Evolutionary conservation across 176 grass and related monocot species (phyloP).

Genomic region (Oryza rufipogon): DNA sequence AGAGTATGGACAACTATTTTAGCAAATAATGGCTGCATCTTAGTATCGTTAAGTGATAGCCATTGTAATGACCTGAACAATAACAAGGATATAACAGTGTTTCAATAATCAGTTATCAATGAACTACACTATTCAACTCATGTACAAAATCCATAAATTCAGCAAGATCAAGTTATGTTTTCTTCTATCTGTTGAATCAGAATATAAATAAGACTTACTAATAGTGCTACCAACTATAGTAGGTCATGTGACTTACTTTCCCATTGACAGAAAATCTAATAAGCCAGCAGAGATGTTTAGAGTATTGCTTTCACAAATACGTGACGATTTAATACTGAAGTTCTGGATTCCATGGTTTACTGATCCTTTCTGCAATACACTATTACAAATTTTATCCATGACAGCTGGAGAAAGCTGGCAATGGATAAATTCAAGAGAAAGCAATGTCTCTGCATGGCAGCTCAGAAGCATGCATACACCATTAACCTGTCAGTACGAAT

Average conservation of each 20-base stretch:
- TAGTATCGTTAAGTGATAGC: slow-evolving; percentile 55
- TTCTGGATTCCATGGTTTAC: slow-evolving; percentile 44
- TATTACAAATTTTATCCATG: slow-evolving; percentile 58
- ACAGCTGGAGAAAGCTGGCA: slow-evolving; percentile 53
- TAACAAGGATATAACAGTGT: not conserved
- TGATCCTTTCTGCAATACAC: slow-evolving; percentile 38
- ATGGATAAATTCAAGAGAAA: slow-evolving; percentile 61
- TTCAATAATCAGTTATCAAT: not conserved
- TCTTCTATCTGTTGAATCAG: not conserved
- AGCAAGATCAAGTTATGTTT: not conserved
- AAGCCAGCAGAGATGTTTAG: slow-evolving; percentile 38
- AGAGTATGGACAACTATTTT: slow-evolving; percentile 58
- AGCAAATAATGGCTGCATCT: slow-evolving; percentile 53
- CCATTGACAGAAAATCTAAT: slow-evolving; percentile 50
- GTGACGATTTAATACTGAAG: slow-evolving; percentile 55
- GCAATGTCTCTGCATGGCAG: slow-evolving; percentile 53
- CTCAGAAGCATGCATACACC: slow-evolving; percentile 52
- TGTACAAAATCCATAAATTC: slow-evolving; percentile 5
- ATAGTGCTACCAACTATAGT: slow-evolving; percentile 32
- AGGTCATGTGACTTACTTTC: slow-evolving; percentile 52
- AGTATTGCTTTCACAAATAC: slow-evolving; percentile 44
- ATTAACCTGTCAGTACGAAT: slow-evolving; percentile 50
- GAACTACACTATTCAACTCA: not conserved
- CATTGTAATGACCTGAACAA: slow-evolving; percentile 45
- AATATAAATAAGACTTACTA: not conserved